Percentiles rank a stretch among this genome's conserved stretches.
These are phyloP conservation scores for Nannochloropsis gaditana DNA, from an alignment of 108 stramenopile genomes.

Conservation along the genomic window DNA sequence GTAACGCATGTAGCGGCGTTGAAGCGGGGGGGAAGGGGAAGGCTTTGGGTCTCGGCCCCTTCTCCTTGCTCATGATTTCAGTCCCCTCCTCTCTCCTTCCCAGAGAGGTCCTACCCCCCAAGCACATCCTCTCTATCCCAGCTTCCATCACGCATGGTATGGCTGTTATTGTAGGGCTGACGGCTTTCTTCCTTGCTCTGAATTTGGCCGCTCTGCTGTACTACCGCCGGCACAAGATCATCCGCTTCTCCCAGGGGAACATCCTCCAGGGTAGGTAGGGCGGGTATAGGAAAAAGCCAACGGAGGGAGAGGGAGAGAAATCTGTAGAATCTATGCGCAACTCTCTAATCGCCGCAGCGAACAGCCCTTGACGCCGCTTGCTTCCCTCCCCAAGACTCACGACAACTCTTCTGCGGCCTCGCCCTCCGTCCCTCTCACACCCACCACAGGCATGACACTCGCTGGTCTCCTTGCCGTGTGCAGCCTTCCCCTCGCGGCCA, in stretches of 20 bases:
- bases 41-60: no score
- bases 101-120: neutral
- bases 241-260: conserved; percentile 12
- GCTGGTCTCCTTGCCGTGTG: neutral
- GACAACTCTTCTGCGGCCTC: no score
- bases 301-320: neutral
- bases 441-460: neutral
- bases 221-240: neutral
- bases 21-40: no score
- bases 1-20: no score
- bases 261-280: neutral
- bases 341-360: no score
- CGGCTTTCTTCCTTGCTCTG: neutral
- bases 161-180: neutral
- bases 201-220: neutral
- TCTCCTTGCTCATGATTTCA: no score
- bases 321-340: no score
- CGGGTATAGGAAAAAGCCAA: no score
- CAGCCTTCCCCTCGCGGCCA: neutral
- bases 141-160: neutral
- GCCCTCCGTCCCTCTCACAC: neutral
- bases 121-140: neutral
- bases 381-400: neutral
- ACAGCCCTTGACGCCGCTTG: no score
- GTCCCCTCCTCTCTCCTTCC: neutral